Conservation (phyloP, 2,329 filamentous ascomycete genomes). For the Fusarium sp. region DNA sequence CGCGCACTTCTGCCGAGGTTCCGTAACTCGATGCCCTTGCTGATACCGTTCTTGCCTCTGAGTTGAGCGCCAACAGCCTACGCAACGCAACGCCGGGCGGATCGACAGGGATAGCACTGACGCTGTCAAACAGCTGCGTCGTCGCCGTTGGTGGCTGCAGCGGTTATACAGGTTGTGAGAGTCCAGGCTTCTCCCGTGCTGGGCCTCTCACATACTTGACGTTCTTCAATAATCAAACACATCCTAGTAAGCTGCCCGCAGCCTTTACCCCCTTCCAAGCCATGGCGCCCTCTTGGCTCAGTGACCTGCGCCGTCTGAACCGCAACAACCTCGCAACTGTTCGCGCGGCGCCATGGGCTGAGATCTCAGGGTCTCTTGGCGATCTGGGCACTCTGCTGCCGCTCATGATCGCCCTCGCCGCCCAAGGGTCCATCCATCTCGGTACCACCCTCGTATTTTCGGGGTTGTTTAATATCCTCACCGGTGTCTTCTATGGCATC, state of each 20-base stretch:
- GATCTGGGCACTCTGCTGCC: slow-evolving; percentile 91
- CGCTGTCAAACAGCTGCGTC: not conserved
- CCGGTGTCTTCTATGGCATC: slow-evolving; percentile 83
- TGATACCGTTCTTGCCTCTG: not conserved
- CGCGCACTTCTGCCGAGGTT: slow-evolving; percentile 10
- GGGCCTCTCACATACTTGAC: not conserved
- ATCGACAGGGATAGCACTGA: not conserved
- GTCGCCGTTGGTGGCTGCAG: not conserved
- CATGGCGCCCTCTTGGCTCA: slow-evolving; percentile 43
- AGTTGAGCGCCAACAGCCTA: slow-evolving; percentile 3
- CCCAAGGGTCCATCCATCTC: slow-evolving; percentile 80
- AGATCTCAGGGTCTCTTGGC: slow-evolving; percentile 86
- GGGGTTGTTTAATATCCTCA: slow-evolving; percentile 84
- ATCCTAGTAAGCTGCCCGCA: not conserved
- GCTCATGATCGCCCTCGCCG: slow-evolving; percentile 83
- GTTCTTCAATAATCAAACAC: not conserved
- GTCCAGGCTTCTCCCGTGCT: not conserved
- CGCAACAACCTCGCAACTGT: slow-evolving; percentile 60
- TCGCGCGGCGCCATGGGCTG: slow-evolving; percentile 61
- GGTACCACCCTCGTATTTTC: slow-evolving; percentile 87
- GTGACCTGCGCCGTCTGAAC: slow-evolving; percentile 47
- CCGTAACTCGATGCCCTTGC: not conserved
- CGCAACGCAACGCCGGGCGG: not conserved
- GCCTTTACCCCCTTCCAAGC: not conserved
- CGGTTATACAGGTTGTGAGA: not conserved